Percentiles rank a stretch among this genome's conserved stretches.
These are phyloP conservation scores for Colletotrichum liriopes DNA, from an alignment of 2,329 filamentous ascomycete genomes.

Conservation along the genomic window DNA sequence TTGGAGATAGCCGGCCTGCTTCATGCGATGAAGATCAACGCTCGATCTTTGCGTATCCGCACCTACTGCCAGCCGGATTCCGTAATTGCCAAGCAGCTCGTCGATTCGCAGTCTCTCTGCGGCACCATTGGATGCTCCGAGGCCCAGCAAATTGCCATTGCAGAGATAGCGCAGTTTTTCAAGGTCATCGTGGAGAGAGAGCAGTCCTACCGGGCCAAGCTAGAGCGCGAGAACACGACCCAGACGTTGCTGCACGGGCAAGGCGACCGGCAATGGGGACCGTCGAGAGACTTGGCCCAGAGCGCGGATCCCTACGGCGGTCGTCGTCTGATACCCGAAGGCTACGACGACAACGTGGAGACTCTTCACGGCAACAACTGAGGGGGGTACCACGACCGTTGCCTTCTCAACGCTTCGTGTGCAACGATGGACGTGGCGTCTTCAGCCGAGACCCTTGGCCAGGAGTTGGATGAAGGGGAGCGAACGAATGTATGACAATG, in stretches of 20 bases:
- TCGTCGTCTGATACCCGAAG: conserved; percentile 27
- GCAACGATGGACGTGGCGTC: neutral
- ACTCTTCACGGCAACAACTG: conserved; percentile 28
- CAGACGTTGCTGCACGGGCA: conserved; percentile 24
- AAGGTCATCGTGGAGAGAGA: conserved; percentile 66
- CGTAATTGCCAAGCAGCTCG: conserved; percentile 71
- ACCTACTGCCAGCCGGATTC: conserved; percentile 73
- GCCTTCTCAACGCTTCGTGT: neutral
- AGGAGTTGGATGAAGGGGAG: neutral
- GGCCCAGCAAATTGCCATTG: conserved; percentile 61
- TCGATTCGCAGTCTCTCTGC: conserved; percentile 67
- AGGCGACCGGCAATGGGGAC: conserved; percentile 31
- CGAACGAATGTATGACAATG: neutral
- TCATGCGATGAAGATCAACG: conserved; percentile 67
- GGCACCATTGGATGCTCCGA: conserved; percentile 64
- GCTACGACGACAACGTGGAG: conserved; percentile 28
- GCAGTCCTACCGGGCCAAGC: conserved; percentile 48
- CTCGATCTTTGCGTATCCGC: conserved; percentile 66
- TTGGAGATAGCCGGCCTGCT: conserved; percentile 64
- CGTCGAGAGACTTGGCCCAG: conserved; percentile 13
- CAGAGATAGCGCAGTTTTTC: conserved; percentile 69
- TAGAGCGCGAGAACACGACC: conserved; percentile 43
- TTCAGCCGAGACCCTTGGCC: neutral
- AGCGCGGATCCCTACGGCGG: conserved; percentile 22
- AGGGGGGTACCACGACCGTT: neutral